Evolutionary conservation across 768 basidiomycete species (phyloP).

Genomic region (Panellus pusillus): DNA sequence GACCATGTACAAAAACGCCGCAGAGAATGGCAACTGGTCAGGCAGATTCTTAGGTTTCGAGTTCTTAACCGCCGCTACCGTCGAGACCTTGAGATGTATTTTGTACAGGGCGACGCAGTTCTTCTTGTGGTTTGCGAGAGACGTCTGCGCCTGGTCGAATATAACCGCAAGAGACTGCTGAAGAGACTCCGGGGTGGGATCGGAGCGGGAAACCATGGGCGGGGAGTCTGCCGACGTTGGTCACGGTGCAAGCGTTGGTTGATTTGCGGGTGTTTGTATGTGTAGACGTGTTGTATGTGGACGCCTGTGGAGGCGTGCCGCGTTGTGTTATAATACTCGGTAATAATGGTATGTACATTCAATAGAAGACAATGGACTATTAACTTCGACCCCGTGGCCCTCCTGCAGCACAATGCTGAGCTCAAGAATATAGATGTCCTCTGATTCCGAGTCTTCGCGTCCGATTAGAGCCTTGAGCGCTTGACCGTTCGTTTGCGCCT

Average conservation of each 20-base stretch:
- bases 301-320: no score
- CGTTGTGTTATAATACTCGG: no score
- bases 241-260: background rate
- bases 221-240: background rate
- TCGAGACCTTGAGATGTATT: constrained; percentile 63
- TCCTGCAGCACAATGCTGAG: no score
- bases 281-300: no score
- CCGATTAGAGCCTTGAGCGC: no score
- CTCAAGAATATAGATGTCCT: no score
- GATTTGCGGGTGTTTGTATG: no score
- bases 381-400: no score
- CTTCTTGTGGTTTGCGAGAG: constrained; percentile 89
- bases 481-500: no score
- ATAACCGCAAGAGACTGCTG: constrained; percentile 38
- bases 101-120: constrained; percentile 88
- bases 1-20: constrained; percentile 71
- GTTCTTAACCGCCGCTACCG: constrained; percentile 43
- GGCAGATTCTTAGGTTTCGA: constrained; percentile 56
- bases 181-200: constrained; percentile 17
- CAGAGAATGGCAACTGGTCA: constrained; percentile 81
- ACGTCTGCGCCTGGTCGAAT: constrained; percentile 80
- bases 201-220: constrained; percentile 7
- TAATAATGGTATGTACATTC: no score
- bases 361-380: no score
- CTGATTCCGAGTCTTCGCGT: no score